Conservation (phyloP, 176 grass and related monocot species). For the Musa acuminata region DNA sequence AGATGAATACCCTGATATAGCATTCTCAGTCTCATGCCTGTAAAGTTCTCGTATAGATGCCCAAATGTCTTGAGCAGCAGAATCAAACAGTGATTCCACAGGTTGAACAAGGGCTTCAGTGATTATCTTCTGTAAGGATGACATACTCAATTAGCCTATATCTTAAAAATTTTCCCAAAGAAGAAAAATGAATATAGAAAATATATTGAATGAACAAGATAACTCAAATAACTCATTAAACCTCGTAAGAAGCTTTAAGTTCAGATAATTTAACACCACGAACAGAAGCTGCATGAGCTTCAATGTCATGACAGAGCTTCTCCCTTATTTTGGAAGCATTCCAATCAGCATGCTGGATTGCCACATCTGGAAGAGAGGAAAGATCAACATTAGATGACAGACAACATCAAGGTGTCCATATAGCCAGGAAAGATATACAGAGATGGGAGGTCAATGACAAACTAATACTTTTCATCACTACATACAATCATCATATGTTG, state of each 20-base stretch:
- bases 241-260: constrained; percentile 61
- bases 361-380: constrained; percentile 32
- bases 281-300: constrained; percentile 43
- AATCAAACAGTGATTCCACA: constrained; percentile 55
- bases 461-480: too few species aligned
- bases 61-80: constrained; percentile 45
- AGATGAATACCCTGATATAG: constrained; percentile 26
- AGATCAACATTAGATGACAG: neutral
- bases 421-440: neutral
- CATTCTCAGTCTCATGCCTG: constrained; percentile 45
- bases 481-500: too few species aligned
- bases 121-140: constrained; percentile 37
- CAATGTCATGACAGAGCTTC: constrained; percentile 48
- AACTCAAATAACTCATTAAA: constrained; percentile 19
- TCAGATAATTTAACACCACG: constrained; percentile 43
- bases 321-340: constrained; percentile 48
- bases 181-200: neutral
- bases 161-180: neutral
- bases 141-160: neutral
- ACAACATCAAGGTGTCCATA: neutral
- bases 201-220: neutral
- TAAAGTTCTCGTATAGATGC: constrained; percentile 49
- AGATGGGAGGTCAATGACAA: neutral
- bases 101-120: constrained; percentile 47
- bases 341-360: constrained; percentile 51